These are phyloP conservation scores for Xylariales sp. DNA, from an alignment of 2,329 filamentous ascomycete genomes.

Conservation along the genomic window DNA sequence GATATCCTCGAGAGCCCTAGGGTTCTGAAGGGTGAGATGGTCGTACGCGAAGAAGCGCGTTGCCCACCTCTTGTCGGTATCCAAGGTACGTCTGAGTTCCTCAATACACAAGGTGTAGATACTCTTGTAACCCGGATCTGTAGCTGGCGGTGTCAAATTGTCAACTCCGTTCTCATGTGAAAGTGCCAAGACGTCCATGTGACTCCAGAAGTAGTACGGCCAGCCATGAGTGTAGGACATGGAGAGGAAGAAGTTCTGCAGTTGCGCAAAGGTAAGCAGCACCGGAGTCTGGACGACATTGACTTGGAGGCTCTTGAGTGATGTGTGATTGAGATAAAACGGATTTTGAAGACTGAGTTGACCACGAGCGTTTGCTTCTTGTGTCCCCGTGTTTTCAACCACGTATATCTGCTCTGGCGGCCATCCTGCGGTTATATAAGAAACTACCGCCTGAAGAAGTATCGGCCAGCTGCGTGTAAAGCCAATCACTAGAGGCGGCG, in stretches of 20 bases:
- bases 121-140: slow-evolving; percentile 33
- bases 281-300: slow-evolving; percentile 46
- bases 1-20: slow-evolving; percentile 43
- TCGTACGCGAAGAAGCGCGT: slow-evolving; percentile 56
- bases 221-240: slow-evolving; percentile 39
- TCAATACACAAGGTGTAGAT: slow-evolving; percentile 36
- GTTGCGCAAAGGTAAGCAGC: slow-evolving; percentile 48
- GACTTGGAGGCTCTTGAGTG: slow-evolving; percentile 45
- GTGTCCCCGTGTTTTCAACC: slow-evolving; percentile 55
- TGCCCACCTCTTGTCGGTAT: slow-evolving; percentile 39
- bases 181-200: slow-evolving; percentile 48
- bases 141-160: slow-evolving; percentile 25
- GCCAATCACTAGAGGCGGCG: slow-evolving; percentile 52
- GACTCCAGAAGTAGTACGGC: slow-evolving; percentile 51
- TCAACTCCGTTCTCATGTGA: slow-evolving; percentile 36
- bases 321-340: slow-evolving; percentile 50
- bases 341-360: slow-evolving; percentile 49
- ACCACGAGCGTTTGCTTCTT: slow-evolving; percentile 45
- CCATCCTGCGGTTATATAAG: slow-evolving; percentile 56
- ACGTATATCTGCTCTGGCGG: slow-evolving; percentile 52
- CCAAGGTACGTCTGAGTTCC: slow-evolving; percentile 28
- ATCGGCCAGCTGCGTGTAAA: slow-evolving; percentile 54
- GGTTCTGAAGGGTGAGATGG: slow-evolving; percentile 52
- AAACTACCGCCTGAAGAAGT: slow-evolving; percentile 50
- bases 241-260: slow-evolving; percentile 50